A percentile compares a stretch with the other conserved stretches of the same genome.
These are phyloP conservation scores for Aspergillus sp. DNA, from an alignment of 2,329 filamentous ascomycete species.

Conservation along the genomic window DNA sequence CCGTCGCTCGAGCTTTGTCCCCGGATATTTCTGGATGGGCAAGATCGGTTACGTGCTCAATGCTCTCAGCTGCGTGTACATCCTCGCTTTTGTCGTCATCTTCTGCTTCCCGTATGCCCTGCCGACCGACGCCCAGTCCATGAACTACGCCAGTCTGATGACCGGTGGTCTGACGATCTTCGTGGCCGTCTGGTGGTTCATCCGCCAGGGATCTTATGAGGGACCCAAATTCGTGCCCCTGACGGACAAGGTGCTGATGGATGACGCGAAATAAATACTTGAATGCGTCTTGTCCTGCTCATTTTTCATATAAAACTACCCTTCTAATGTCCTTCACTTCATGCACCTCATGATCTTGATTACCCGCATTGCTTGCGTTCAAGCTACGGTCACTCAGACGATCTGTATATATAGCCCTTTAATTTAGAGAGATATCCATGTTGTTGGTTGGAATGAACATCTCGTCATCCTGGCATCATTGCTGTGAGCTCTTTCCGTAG, in stretches of 20 bases:
- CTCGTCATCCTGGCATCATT: neutral
- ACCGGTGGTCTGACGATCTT: conserved; percentile 53
- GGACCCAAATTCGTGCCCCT: conserved; percentile 37
- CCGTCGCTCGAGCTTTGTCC: conserved; percentile 51
- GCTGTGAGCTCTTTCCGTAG: neutral
- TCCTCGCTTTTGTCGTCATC: conserved; percentile 57
- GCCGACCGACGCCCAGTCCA: conserved; percentile 45
- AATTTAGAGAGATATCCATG: conserved; percentile 1
- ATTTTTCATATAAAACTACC: neutral
- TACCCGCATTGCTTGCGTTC: neutral
- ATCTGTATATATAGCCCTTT: conserved; percentile 1
- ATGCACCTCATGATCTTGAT: neutral
- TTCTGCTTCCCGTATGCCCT: conserved; percentile 58
- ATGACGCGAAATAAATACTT: conserved; percentile 27
- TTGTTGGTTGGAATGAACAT: neutral
- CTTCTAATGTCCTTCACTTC: neutral
- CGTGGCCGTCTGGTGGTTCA: conserved; percentile 47
- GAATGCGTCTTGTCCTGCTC: neutral
- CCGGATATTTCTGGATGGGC: conserved; percentile 56
- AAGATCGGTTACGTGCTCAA: conserved; percentile 53
- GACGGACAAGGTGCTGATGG: conserved; percentile 31
- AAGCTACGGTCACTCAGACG: neutral
- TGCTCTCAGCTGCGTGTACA: conserved; percentile 50
- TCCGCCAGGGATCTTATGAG: conserved; percentile 33
- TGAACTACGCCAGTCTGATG: conserved; percentile 57